Percentiles rank a stretch among this genome's conserved stretches.
Evolutionary conservation across 768 basidiomycete genomes (phyloP).

Genomic region (Coprinopsis strossmayeri): DNA sequence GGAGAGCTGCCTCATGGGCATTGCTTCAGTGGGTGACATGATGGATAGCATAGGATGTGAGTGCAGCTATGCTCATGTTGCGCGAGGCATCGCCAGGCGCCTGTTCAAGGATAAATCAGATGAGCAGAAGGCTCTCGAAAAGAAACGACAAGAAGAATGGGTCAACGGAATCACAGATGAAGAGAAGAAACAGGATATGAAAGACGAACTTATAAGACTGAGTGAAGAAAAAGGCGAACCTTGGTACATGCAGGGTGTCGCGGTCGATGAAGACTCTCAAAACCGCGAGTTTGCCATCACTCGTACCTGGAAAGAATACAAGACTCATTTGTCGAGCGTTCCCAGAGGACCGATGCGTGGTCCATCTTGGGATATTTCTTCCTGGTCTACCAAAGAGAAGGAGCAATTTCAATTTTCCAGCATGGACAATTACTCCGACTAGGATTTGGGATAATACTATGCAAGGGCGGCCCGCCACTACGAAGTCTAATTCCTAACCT

Average conservation of each 20-base stretch:
- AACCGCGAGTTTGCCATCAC: conserved; percentile 21
- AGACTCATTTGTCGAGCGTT: conserved; percentile 16
- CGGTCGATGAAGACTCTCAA: conserved; percentile 17
- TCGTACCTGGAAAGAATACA: conserved; percentile 34
- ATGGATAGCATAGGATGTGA: conserved; percentile 18
- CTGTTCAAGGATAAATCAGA: conserved; percentile 23
- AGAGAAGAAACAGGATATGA: conserved; percentile 17
- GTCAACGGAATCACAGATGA: conserved; percentile 16
- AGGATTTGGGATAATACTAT: no score
- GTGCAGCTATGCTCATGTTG: conserved; percentile 22
- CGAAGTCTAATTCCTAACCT: no score
- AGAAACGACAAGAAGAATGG: conserved; percentile 26
- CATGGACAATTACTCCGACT: conserved; percentile 9
- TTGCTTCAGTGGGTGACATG: conserved; percentile 20
- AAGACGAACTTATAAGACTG: conserved; percentile 11
- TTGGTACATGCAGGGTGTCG: conserved; percentile 25
- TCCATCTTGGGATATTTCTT: conserved; percentile 29
- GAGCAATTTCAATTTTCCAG: conserved; percentile 22
- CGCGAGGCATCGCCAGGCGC: conserved; percentile 27
- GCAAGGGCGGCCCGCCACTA: no score
- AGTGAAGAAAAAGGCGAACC: conserved; percentile 17
- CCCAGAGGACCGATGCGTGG: conserved; percentile 23
- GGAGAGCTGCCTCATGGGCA: conserved; percentile 23
- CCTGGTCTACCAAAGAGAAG: conserved; percentile 27
- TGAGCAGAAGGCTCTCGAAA: conserved; percentile 21